Evolutionary conservation across 1,139 yeast species (phyloP), one percentile per base, ranked within the genome.

Genomic region (Blastobotrys persicus): DNA sequence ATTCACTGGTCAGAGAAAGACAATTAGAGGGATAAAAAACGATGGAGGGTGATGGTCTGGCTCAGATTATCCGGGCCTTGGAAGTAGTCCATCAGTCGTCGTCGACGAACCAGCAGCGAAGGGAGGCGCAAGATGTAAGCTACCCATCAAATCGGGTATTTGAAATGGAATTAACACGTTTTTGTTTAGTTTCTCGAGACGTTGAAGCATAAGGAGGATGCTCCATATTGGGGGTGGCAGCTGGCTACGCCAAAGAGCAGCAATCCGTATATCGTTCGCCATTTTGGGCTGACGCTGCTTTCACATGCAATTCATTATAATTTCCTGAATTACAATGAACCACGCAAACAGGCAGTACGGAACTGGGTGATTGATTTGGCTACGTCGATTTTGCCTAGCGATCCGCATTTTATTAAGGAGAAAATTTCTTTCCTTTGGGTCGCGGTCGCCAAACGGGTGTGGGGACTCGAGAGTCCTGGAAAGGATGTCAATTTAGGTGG

Each of bases 151-250:
- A n/a, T n/a, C n/a, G n/a, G n/a, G n/a, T n/a, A 13, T n/a, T 9
- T 7, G 38, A 34, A 35, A 19, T 11, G 3, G 31, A 14, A 41
- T 40, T 37, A 48, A 53, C 28, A 44, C 37, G 39, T 53, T 28
- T 62, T 67, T 64, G 4, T 69, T 12, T 40, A 68, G 57, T 87
- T 88, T 59, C 73, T 92, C 40, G 96, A 89, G 59, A 72, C 81
- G 11, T 80, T 91, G 41, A 89, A 88, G 63, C 70, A 75, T 40
- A 82, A 85, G 55, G 87, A 84, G 12, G 94, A 89, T 63, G 85
- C 95, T 37, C 97, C 98, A 0, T 80, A 73, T 54, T 89, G 96
- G 92, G 98, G 98, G 1, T 91, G 84, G 69, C 91, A 86, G 63
- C 74, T 92, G 53, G 92, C 95, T 1, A 75, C 76, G 6, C 79